Conservation (phyloP, 352 stramenopile species). For the Phytopythium boreale region DNA sequence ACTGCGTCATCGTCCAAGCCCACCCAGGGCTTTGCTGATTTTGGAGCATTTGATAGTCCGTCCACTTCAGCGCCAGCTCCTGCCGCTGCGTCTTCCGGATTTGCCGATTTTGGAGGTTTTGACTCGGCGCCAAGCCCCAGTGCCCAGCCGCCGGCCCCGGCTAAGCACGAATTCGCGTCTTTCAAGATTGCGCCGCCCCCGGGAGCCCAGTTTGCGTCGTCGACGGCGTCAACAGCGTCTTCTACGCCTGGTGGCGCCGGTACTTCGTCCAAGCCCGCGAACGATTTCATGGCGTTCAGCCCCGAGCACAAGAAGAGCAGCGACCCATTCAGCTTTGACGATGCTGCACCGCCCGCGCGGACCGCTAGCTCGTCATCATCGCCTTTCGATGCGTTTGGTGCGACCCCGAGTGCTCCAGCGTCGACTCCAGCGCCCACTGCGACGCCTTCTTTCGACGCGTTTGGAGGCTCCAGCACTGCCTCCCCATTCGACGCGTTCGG, state of each 20-base stretch:
- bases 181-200: conserved; percentile 73
- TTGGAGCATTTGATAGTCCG: conserved; percentile 29
- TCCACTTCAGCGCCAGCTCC: conserved; percentile 24
- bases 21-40: conserved; percentile 30
- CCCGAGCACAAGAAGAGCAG: conserved; percentile 31
- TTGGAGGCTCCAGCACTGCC: conserved; percentile 2
- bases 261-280: conserved; percentile 18
- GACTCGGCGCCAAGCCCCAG: conserved; percentile 15
- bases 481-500: conserved; percentile 35
- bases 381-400: conserved; percentile 38
- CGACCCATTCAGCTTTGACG: conserved; percentile 59
- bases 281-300: conserved; percentile 72
- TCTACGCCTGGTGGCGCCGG: conserved; percentile 9
- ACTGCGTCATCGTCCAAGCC: not conserved
- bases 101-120: conserved; percentile 59
- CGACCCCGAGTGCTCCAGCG: conserved; percentile 19
- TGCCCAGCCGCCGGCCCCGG: conserved; percentile 20
- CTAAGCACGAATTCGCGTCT: conserved; percentile 43
- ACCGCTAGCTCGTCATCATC: conserved; percentile 22
- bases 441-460: conserved; percentile 16
- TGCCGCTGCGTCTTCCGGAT: conserved; percentile 17
- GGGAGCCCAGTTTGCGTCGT: conserved; percentile 38
- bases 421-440: conserved; percentile 14
- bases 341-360: conserved; percentile 20
- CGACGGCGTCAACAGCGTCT: conserved; percentile 13